A percentile compares a stretch with the other conserved stretches of the same genome.
Conservation (phyloP, 164 flowering plant species). For the Protea cynaroides region DNA sequence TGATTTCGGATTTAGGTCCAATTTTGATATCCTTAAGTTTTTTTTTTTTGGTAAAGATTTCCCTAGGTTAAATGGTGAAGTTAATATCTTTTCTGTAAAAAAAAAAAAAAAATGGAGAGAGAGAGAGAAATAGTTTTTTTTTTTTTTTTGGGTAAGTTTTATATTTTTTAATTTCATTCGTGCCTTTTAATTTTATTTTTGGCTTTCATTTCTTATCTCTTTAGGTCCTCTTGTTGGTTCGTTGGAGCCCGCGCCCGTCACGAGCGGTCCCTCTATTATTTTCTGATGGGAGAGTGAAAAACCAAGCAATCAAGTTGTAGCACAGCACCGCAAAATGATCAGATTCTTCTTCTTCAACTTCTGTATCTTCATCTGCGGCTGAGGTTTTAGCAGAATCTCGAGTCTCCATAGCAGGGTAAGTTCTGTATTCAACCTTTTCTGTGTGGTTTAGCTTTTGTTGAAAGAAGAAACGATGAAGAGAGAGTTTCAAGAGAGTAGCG, state of each 20-base stretch:
- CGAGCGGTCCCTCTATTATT: slow-evolving; percentile 10
- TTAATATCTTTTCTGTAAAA: no score
- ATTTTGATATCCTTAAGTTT: no score
- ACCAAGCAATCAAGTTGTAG: neutral
- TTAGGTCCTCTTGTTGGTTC: neutral
- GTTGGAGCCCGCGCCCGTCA: slow-evolving; percentile 22
- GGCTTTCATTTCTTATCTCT: neutral
- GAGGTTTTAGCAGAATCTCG: no score
- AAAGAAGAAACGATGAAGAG: slow-evolving; percentile 20
- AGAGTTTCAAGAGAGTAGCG: slow-evolving; percentile 13
- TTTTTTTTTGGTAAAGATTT: no score
- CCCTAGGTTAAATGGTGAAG: no score
- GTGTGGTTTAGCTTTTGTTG: neutral
- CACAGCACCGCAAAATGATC: neutral
- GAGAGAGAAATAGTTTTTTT: neutral
- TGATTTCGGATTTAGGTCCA: no score
- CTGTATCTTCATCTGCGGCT: neutral
- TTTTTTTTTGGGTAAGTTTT: neutral
- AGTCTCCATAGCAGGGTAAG: neutral
- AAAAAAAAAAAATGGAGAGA: neutral
- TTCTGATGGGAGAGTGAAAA: neutral
- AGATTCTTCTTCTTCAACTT: neutral
- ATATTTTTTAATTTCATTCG: no score
- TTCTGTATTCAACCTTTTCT: neutral
- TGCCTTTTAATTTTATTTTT: neutral